Evolutionary conservation across 2,329 filamentous ascomycete species (phyloP).

Genomic region (Penicillium hordei): DNA sequence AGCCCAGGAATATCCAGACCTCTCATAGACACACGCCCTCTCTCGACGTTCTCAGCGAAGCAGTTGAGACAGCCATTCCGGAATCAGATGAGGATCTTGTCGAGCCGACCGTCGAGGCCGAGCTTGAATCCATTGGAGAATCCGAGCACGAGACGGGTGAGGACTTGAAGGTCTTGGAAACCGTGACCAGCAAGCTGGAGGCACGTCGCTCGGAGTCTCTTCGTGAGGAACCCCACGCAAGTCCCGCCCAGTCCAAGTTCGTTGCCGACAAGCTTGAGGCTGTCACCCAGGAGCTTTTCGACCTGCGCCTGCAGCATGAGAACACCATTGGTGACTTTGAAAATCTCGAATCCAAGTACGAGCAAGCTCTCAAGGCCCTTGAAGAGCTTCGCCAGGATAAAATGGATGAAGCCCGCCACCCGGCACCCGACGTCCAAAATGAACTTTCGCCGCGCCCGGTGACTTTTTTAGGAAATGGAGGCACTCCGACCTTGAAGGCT

Average conservation of each 20-base stretch:
- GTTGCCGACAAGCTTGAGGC: constrained; percentile 90
- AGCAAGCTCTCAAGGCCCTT: constrained; percentile 78
- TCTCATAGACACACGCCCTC: constrained; percentile 38
- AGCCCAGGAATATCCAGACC: constrained; percentile 21
- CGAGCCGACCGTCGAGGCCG: constrained; percentile 35
- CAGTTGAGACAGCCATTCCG: constrained; percentile 47
- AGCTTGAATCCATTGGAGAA: constrained; percentile 24
- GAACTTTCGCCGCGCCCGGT: constrained; percentile 57
- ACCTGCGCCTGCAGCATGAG: constrained; percentile 88
- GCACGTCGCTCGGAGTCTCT: constrained; percentile 21
- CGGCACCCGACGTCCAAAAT: constrained; percentile 40
- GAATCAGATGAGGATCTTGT: constrained; percentile 45
- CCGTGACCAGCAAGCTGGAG: constrained; percentile 31
- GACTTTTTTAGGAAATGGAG: constrained; percentile 81
- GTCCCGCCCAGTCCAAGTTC: constrained; percentile 76
- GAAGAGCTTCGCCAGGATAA: constrained; percentile 78
- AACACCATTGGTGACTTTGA: constrained; percentile 77
- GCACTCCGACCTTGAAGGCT: constrained; percentile 69
- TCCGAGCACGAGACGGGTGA: constrained; percentile 24
- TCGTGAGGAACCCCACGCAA: constrained; percentile 57
- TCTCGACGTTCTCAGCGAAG: constrained; percentile 46
- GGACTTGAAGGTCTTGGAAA: constrained; percentile 40
- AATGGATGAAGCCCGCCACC: constrained; percentile 74
- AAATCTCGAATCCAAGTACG: constrained; percentile 81
- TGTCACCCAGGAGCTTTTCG: constrained; percentile 87